A percentile compares a stretch with the other conserved stretches of the same genome.
These are phyloP conservation scores for Yamadazyma taylorii DNA, from an alignment of 1,139 yeast genomes.

Conservation along the genomic window DNA sequence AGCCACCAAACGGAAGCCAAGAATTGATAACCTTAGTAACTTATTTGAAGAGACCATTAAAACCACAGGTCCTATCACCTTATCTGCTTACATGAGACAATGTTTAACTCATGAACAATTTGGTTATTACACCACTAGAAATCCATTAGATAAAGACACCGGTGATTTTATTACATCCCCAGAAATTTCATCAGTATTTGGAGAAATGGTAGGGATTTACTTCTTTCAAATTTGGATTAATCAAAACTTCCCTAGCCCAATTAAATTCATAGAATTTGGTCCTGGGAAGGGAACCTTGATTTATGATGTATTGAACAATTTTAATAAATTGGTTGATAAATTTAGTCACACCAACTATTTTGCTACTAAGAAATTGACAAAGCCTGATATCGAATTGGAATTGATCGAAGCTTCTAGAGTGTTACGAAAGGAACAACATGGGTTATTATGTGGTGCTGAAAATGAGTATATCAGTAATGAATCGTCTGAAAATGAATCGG, in stretches of 20 bases:
- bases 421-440: conserved; percentile 57
- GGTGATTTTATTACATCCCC: conserved; percentile 90
- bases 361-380: background rate
- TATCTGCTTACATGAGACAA: conserved; percentile 78
- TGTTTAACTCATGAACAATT: conserved; percentile 76
- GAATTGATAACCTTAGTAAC: conserved; percentile 33
- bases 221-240: conserved; percentile 57
- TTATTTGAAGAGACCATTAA: conserved; percentile 56
- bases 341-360: conserved; percentile 3
- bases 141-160: conserved; percentile 59
- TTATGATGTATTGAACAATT: conserved; percentile 57
- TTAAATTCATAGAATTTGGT: conserved; percentile 78
- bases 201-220: conserved; percentile 85
- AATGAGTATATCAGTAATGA: conserved; percentile 14
- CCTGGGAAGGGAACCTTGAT: conserved; percentile 86
- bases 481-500: conserved; percentile 21
- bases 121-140: conserved; percentile 79
- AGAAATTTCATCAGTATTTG: conserved; percentile 84
- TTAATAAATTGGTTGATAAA: conserved; percentile 39
- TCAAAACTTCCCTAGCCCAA: conserved; percentile 50
- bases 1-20: conserved; percentile 17
- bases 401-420: conserved; percentile 75
- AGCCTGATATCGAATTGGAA: conserved; percentile 39
- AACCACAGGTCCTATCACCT: conserved; percentile 74
- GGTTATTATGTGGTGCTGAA: conserved; percentile 43